Evolutionary conservation across 106 monocot genomes (phyloP).

Genomic region (Chionographis japonica): DNA sequence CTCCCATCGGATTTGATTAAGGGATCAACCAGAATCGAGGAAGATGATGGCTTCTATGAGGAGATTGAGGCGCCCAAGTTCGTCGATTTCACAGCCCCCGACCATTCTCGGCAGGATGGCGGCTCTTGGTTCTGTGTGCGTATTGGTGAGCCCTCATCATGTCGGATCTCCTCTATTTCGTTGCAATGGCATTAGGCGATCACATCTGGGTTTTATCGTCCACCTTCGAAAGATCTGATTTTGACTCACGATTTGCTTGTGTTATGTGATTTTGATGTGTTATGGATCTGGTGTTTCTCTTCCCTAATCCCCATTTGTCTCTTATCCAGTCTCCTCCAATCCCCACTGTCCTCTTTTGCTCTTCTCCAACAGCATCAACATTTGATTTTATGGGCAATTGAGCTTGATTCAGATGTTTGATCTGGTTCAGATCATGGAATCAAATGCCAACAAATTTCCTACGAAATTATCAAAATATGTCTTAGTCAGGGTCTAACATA

Average conservation of each 20-base stretch:
- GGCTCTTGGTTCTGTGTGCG: conserved; percentile 84
- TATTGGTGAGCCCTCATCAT: conserved; percentile 33
- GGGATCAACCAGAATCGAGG: conserved; percentile 1
- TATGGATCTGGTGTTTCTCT: too few relatives aligned
- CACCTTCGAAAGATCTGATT: conserved; percentile 1
- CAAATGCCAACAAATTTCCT: too few relatives aligned
- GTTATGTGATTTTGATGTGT: background rate
- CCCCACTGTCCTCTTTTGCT: too few relatives aligned
- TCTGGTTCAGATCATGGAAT: too few relatives aligned
- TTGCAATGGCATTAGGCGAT: background rate
- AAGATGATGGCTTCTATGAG: conserved; percentile 66
- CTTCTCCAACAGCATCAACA: too few relatives aligned
- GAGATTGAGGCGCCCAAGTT: conserved; percentile 80
- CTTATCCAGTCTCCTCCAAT: too few relatives aligned
- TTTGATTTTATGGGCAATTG: background rate
- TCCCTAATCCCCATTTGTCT: too few relatives aligned
- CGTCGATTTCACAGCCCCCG: conserved; percentile 67
- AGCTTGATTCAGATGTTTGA: background rate
- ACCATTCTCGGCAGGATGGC: conserved; percentile 37
- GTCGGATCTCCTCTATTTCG: background rate
- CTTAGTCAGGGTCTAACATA: too few relatives aligned
- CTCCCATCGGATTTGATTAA: background rate
- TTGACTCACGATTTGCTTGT: background rate
- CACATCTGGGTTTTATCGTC: background rate
- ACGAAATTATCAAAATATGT: too few relatives aligned